phyloP scores from a whole-genome alignment of 2,329 filamentous ascomycete genomes.

The Penicillium vulpinum region DNA sequence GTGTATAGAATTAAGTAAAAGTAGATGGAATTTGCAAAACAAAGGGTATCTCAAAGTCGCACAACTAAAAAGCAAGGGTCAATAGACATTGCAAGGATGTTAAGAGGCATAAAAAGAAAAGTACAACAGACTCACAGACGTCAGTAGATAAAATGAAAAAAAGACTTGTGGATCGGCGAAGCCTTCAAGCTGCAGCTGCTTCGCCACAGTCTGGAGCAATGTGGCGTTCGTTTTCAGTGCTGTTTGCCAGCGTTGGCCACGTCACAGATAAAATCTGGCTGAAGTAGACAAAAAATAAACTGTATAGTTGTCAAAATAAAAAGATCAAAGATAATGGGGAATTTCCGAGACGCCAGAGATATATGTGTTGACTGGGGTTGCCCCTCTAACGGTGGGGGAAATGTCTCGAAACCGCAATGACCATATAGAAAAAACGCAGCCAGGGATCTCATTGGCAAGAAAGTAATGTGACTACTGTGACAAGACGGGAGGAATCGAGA shows the following conservation, averaged over 20 bases:
- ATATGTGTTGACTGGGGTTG: constrained; percentile 19
- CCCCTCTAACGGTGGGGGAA: constrained; percentile 22
- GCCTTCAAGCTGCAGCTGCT: constrained; percentile 34
- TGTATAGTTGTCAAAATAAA: background rate
- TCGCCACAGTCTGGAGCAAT: constrained; percentile 40
- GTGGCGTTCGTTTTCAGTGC: constrained; percentile 19
- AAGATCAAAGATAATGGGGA: background rate
- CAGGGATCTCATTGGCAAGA: constrained; percentile 29
- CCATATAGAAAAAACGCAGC: constrained; percentile 20
- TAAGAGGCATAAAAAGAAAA: constrained; percentile 5
- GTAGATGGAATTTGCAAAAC: background rate
- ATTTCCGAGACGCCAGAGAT: constrained; percentile 7
- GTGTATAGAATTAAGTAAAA: constrained; percentile 9
- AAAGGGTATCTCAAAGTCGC: constrained; percentile 13
- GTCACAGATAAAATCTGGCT: constrained; percentile 30
- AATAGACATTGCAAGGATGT: constrained; percentile 12
- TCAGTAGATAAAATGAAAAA: constrained; percentile 22
- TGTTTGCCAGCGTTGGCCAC: constrained; percentile 29
- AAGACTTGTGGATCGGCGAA: constrained; percentile 23
- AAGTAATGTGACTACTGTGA: constrained; percentile 22
- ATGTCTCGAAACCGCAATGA: constrained; percentile 10
- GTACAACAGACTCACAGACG: constrained; percentile 9
- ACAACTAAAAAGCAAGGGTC: constrained; percentile 6
- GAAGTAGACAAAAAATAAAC: constrained; percentile 9
- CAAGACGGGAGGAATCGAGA: constrained; percentile 17